Evolutionary conservation across 441 rosid species (phyloP), one percentile per base, ranked within the genome.

Genomic region (Croton setiger): DNA sequence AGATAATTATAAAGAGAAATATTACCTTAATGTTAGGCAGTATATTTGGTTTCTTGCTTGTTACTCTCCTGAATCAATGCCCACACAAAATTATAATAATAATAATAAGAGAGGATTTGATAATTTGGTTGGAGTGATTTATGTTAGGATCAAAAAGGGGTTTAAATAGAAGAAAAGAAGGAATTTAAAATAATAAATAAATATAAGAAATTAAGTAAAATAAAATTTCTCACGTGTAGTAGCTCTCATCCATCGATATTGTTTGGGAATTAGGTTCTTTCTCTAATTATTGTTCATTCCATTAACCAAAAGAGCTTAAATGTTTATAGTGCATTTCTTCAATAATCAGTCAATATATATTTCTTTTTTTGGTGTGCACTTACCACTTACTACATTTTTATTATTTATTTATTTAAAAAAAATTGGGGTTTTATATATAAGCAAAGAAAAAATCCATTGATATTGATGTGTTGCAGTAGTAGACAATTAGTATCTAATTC

Each of bases 191-290:
- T 63, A 70, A 60, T 77, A 67, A 62, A 13, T 27, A 7, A 23
- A 3, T 63, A 36, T 71, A 69, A 69, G 52, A 66, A 72, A 69
- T 60, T 70, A 76, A 68, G 68, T 52, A 63, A 77, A 69, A 73
- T 72, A 61, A 45, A 68, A 66, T 66, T 69, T 63, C 72, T 72
- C 67, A 57, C 67, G 74, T 75, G 70, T 45, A 11, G 65, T 18
- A 75, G 74, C 47, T 75, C 85, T 77, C 78, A 27, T 64, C 85
- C 85, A 77, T 64, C 70, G 70, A 78, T 81, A 15, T 59, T 79
- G 74, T 48, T 35, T 62, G 70, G 52, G 85, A 81, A 84, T 83
- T 44, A n/a, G 84, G 76, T 83, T 83, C 87, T 72, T 20, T 33
- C 27, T 37, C 49, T 77, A 31, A 10, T 72, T 47, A 27, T 45